These are phyloP conservation scores for Phylloporus sp. DNA, from an alignment of 1,284 basidiomycete genomes.

Conservation along the genomic window DNA sequence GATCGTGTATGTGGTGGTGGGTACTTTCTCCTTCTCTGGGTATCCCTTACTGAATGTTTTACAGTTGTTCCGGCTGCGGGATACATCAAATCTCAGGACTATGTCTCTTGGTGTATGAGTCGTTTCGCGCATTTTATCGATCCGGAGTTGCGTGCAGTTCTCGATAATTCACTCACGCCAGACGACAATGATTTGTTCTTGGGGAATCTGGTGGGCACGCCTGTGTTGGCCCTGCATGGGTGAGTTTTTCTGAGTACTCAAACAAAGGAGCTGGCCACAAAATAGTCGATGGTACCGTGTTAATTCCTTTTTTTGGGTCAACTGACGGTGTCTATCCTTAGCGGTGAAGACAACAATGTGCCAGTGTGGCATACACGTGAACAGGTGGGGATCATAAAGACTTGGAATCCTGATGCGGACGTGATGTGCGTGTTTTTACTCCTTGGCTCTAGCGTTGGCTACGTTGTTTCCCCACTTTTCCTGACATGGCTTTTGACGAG, in stretches of 20 bases:
- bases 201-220: slow-evolving; percentile 75
- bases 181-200: slow-evolving; percentile 90
- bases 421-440: slow-evolving; percentile 53
- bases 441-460: neutral
- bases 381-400: slow-evolving; percentile 61
- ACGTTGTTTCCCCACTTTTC: neutral
- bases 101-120: slow-evolving; percentile 77
- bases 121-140: slow-evolving; percentile 82
- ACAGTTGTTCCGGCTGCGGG: slow-evolving; percentile 76
- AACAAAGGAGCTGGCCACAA: neutral
- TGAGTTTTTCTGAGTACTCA: slow-evolving; percentile 41
- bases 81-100: slow-evolving; percentile 86
- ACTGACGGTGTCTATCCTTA: slow-evolving; percentile 36
- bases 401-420: slow-evolving; percentile 61
- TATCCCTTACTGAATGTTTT: neutral
- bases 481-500: neutral
- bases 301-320: neutral
- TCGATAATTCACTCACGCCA: slow-evolving; percentile 75
- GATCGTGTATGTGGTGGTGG: slow-evolving; percentile 76
- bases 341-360: slow-evolving; percentile 79
- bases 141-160: slow-evolving; percentile 72
- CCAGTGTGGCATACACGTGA: slow-evolving; percentile 83
- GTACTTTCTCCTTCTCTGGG: slow-evolving; percentile 11
- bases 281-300: no score
- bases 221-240: slow-evolving; percentile 83